A percentile compares a stretch with the other conserved stretches of the same genome.
phyloP scores from a whole-genome alignment of 352 stramenopile genomes.

The Phytophthora pisi region DNA sequence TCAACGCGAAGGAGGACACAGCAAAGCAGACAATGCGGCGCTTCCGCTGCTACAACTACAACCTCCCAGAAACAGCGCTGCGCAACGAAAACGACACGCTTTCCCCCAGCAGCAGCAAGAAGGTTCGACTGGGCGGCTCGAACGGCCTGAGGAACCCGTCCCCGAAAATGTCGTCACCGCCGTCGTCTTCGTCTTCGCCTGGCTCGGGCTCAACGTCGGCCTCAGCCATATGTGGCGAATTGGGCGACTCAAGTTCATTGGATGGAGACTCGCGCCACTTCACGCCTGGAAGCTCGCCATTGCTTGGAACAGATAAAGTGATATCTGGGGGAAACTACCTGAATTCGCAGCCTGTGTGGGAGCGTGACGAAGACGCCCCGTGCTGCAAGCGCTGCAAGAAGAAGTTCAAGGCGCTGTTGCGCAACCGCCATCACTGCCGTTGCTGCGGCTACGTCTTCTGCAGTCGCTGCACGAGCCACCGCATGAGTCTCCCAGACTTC shows the following conservation, averaged over 20 bases:
- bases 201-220: conserved; percentile 33
- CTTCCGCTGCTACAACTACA: conserved; percentile 88
- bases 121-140: conserved; percentile 22
- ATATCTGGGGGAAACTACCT: conserved; percentile 68
- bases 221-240: conserved; percentile 29
- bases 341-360: conserved; percentile 84
- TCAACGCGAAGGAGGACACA: conserved; percentile 63
- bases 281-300: conserved; percentile 62
- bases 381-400: conserved; percentile 91
- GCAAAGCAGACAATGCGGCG: conserved; percentile 63
- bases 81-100: conserved; percentile 55
- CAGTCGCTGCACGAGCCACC: conserved; percentile 76
- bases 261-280: conserved; percentile 45
- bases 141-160: conserved; percentile 30
- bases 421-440: conserved; percentile 82
- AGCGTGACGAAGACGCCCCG: conserved; percentile 78
- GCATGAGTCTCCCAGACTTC: conserved; percentile 88
- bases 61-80: conserved; percentile 61
- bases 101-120: conserved; percentile 44
- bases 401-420: conserved; percentile 87
- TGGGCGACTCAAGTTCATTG: conserved; percentile 26
- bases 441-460: conserved; percentile 90
- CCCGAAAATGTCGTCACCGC: conserved; percentile 42
- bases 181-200: conserved; percentile 41
- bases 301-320: conserved; percentile 71